A percentile compares a stretch with the other conserved stretches of the same genome.
These are phyloP conservation scores for Venustampulla echinocandica DNA, from an alignment of 495 filamentous ascomycete genomes.

Conservation along the genomic window DNA sequence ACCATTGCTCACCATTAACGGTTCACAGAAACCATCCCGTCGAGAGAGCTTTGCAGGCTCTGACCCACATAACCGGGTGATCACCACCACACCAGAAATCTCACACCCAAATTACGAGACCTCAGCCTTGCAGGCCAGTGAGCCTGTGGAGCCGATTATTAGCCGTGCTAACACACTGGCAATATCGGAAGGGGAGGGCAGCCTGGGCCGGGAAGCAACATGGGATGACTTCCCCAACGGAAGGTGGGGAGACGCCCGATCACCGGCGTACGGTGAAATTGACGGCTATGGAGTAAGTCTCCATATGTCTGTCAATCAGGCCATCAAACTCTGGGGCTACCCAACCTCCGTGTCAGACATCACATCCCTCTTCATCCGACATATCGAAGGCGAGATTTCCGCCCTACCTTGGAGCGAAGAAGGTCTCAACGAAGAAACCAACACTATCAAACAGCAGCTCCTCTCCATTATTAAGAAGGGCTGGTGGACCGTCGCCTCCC, in stretches of 20 bases:
- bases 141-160: conserved; percentile 50
- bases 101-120: conserved; percentile 55
- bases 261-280: conserved; percentile 88
- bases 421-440: conserved; percentile 75
- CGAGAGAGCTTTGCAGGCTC: conserved; percentile 45
- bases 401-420: conserved; percentile 92
- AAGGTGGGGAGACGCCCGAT: conserved; percentile 86
- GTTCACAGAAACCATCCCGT: conserved; percentile 20
- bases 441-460: conserved; percentile 64
- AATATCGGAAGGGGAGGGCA: conserved; percentile 84
- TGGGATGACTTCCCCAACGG: conserved; percentile 99
- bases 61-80: conserved; percentile 73
- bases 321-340: conserved; percentile 73
- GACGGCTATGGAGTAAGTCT: conserved; percentile 90
- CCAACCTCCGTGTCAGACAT: conserved; percentile 63
- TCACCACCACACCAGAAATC: conserved; percentile 51
- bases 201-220: conserved; percentile 89
- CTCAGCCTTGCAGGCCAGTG: conserved; percentile 52
- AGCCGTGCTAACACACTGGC: conserved; percentile 73
- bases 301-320: conserved; percentile 70
- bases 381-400: conserved; percentile 64
- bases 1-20: conserved; percentile 30
- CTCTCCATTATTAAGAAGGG: conserved; percentile 68
- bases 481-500: conserved; percentile 96
- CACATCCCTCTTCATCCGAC: conserved; percentile 65